Conservation (phyloP, 129 eudicot genomes). For the Centella asiatica region DNA sequence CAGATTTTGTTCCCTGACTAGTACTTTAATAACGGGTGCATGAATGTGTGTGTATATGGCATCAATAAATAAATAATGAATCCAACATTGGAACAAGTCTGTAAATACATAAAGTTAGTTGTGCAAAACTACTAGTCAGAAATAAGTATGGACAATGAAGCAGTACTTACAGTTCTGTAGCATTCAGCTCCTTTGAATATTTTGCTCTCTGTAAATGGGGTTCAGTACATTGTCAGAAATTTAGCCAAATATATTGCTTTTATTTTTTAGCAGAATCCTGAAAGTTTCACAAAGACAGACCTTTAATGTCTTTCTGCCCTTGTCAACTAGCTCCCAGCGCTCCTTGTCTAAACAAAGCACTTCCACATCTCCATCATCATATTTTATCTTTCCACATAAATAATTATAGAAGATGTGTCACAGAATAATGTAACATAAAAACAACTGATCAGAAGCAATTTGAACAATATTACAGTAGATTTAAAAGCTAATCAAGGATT, state of each 20-base stretch:
- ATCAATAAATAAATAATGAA: background rate
- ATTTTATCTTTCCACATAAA: conserved; percentile 42
- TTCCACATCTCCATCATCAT: conserved; percentile 90
- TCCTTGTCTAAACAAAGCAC: conserved; percentile 77
- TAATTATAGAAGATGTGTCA: conserved; percentile 5
- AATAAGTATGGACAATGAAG: background rate
- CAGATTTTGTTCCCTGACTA: too few species aligned
- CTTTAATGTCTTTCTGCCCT: conserved; percentile 34
- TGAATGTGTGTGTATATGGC: too few species aligned
- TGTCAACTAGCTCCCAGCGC: conserved; percentile 68
- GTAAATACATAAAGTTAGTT: background rate
- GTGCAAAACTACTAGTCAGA: background rate
- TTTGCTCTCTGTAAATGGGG: conserved; percentile 38
- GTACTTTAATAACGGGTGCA: too few species aligned
- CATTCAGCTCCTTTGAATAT: conserved; percentile 30
- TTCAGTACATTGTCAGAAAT: conserved; percentile 21
- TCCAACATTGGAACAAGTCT: background rate
- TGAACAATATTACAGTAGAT: background rate
- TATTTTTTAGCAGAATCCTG: background rate
- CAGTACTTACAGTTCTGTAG: conserved; percentile 45
- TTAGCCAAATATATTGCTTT: background rate
- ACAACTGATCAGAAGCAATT: conserved; percentile 5
- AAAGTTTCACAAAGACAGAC: conserved; percentile 19
- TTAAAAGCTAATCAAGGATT: background rate
- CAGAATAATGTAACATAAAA: background rate